Evolutionary conservation across 352 stramenopile genomes (phyloP), one percentile per base, ranked within the genome.

Genomic region (Thalassiosira mediterranea): DNA sequence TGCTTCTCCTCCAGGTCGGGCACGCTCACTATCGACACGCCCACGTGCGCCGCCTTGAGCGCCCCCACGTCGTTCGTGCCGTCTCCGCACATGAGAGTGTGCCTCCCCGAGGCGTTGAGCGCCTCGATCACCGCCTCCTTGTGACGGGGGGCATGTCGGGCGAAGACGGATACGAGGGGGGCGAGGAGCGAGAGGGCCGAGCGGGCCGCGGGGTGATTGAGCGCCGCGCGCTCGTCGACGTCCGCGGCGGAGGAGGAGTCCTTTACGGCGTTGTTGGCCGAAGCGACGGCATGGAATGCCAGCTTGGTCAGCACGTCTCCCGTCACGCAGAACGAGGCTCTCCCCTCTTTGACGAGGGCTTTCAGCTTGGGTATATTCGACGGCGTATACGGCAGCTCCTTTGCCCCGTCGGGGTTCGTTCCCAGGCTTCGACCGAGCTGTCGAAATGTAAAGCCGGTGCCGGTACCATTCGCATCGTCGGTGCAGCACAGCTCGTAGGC

Each of bases 81-180:
- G 69, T 99, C 97, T 61, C 97, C 97, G 58, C 97, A 99, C 96
- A 99, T 99, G 15, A 99, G 88, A 23, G 95, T 98, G 57, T 94
- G 88, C 53, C 94, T 66, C 0, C 96, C 97, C 28, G 90, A 84
- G 15, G 88, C 91, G 87, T 98, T 98, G n/a, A 98, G 88, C 7
- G 93, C 93, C 5, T 94, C 96, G 56, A 99, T 80, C 15, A 99
- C 92, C 61, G 93, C 93, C 89, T 98, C 96, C 81, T 99, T 99
- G 31, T 98, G 90, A 46, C 97, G 89, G 2, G 97, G 97, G 7
- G 95, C 97, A 83, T 98, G 97, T 49, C 97, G 90, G 26, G 97
- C 97, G 88, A 98, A 99, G 3, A 94, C 78, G 0, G 69, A 76
- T 40, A 88, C 52, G 31, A 84, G 37, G 3, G 80, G 84, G 48